A percentile compares a stretch with the other conserved stretches of the same genome.
Conservation (phyloP, 257 asterid genomes). For the Lavandula angustifolia region DNA sequence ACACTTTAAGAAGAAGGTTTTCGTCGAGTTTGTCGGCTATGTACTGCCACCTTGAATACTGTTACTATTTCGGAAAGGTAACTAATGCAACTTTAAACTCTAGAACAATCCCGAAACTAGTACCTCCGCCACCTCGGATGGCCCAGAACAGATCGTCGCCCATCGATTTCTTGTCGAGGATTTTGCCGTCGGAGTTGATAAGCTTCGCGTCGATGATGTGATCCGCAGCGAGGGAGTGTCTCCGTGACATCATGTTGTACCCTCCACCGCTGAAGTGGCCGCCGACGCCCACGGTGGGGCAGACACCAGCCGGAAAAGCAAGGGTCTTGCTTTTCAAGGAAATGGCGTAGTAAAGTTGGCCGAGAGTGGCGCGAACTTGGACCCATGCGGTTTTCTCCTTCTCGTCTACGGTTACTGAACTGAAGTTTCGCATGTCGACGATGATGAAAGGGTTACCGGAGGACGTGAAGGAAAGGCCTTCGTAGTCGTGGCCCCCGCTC, state of each 20-base stretch:
- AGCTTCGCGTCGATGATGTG: conserved; percentile 37
- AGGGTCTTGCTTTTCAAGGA: conserved; percentile 30
- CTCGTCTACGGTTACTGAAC: conserved; percentile 27
- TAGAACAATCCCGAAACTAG: conserved; percentile 40
- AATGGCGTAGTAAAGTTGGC: conserved; percentile 39
- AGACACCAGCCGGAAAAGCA: conserved; percentile 42
- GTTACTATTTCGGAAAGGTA: not conserved
- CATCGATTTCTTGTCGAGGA: not conserved
- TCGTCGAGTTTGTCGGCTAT: too few relatives aligned
- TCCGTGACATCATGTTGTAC: conserved; percentile 40
- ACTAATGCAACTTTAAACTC: conserved; percentile 6
- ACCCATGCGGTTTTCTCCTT: conserved; percentile 24
- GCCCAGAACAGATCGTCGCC: conserved; percentile 23
- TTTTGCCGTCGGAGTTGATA: conserved; percentile 4
- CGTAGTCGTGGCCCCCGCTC: conserved; percentile 46
- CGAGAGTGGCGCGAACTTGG: conserved; percentile 23
- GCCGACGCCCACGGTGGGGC: conserved; percentile 52
- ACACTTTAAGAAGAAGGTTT: too few relatives aligned
- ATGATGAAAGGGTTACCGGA: conserved; percentile 33
- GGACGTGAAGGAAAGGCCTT: conserved; percentile 14
- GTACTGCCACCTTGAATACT: not conserved
- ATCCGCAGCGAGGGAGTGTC: conserved; percentile 38
- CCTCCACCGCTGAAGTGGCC: conserved; percentile 45
- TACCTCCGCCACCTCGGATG: conserved; percentile 47
- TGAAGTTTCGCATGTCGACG: conserved; percentile 39